Percentiles rank a stretch among this genome's conserved stretches.
These are phyloP conservation scores for Polytolypa hystricis DNA, from an alignment of 2,329 filamentous ascomycete species.

Conservation along the genomic window DNA sequence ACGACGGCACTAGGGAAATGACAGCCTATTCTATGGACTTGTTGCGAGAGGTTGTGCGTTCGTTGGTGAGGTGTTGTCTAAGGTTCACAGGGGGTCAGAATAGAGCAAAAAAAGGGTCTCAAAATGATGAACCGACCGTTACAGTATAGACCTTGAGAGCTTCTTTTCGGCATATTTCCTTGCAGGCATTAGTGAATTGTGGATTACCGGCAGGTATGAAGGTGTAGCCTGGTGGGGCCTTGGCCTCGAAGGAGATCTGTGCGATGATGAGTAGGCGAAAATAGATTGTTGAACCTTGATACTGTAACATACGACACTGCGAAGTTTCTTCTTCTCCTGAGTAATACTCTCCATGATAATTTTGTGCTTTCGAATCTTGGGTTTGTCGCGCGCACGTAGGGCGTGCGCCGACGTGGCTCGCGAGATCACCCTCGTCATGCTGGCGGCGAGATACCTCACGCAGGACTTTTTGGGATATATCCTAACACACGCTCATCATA, in stretches of 20 bases:
- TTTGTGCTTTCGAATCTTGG: constrained; percentile 39
- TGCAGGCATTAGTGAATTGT: constrained; percentile 47
- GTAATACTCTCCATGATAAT: constrained; percentile 48
- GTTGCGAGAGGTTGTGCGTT: constrained; percentile 45
- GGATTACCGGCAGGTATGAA: constrained; percentile 52
- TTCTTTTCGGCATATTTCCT: constrained; percentile 47
- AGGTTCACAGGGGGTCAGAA: constrained; percentile 9
- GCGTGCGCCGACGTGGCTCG: constrained; percentile 24
- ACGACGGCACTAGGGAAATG: constrained; percentile 53
- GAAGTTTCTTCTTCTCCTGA: constrained; percentile 50
- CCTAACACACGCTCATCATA: constrained; percentile 4
- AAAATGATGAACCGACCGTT: constrained; percentile 39
- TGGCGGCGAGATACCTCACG: constrained; percentile 2
- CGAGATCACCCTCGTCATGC: constrained; percentile 28
- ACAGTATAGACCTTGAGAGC: constrained; percentile 47
- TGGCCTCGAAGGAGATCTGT: constrained; percentile 45
- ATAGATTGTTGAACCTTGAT: not conserved
- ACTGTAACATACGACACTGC: constrained; percentile 36
- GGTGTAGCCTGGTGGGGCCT: constrained; percentile 48
- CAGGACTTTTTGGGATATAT: not conserved
- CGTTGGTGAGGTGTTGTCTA: constrained; percentile 41
- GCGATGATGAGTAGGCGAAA: not conserved
- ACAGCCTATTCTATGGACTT: constrained; percentile 51
- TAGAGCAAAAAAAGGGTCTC: constrained; percentile 3
- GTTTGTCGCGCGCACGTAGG: constrained; percentile 24